Conservation (phyloP, 208 protist genomes). For the Leishmania aethiopica region DNA sequence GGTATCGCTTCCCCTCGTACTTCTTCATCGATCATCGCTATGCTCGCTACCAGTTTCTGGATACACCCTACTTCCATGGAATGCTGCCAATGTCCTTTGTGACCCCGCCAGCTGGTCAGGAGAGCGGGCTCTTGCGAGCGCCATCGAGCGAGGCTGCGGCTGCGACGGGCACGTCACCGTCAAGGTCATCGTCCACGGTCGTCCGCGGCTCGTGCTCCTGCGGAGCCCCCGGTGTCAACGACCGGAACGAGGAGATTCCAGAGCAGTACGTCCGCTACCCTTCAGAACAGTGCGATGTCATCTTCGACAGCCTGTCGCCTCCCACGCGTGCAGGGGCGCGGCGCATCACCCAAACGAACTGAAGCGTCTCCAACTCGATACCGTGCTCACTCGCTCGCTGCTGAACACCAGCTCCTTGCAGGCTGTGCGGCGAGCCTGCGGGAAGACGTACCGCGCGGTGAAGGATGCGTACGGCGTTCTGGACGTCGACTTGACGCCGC, state of each 20-base stretch:
- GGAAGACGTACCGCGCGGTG: conserved; percentile 27
- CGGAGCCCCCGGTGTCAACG: conserved; percentile 44
- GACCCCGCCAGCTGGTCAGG: neutral
- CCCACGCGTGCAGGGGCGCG: conserved; percentile 7
- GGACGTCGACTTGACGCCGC: conserved; percentile 54
- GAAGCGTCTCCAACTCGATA: conserved; percentile 15
- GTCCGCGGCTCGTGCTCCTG: conserved; percentile 39
- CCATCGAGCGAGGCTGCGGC: neutral
- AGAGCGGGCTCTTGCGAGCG: conserved; percentile 10
- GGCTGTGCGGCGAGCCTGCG: neutral
- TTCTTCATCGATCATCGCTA: conserved; percentile 81
- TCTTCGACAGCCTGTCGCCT: conserved; percentile 50
- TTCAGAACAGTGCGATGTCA: conserved; percentile 42
- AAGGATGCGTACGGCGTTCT: conserved; percentile 34
- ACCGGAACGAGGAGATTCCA: conserved; percentile 48
- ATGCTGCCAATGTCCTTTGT: conserved; percentile 50
- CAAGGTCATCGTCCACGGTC: too few relatives aligned
- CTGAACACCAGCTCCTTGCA: conserved; percentile 17
- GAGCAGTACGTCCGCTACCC: conserved; percentile 57
- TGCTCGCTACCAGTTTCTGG: conserved; percentile 48
- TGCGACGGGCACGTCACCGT: neutral
- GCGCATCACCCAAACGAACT: conserved; percentile 3
- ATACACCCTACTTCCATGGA: conserved; percentile 32
- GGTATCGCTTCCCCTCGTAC: conserved; percentile 93
- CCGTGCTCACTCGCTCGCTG: conserved; percentile 32